Base-by-base conservation (phyloP, 2,329 filamentous ascomycete genomes). In the Pseudopithomyces maydicus region DNA sequence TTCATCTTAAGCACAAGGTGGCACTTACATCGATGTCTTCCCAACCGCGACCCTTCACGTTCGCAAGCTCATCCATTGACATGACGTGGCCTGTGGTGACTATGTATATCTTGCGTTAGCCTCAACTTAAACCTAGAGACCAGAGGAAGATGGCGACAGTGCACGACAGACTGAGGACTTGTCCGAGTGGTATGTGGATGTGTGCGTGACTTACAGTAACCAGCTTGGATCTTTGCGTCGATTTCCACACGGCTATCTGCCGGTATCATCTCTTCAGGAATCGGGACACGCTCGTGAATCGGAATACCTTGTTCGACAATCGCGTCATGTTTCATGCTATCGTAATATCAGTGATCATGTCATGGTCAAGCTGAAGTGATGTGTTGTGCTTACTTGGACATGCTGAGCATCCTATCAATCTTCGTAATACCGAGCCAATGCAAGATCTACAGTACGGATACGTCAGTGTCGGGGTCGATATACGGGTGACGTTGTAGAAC, bases 351-450 rank as follows among this genome's bases (percentile, higher is more conserved):
- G 59, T 11, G 44, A 23, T 35, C 22, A 22, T 26, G n/a, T 5
- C 7, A 38, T 22, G 38, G 22, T 38, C n/a, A n/a, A 42, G 17
- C 17, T 19, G 6, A 33, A 23, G 38, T 23, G 33, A 42, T 29
- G 8, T 19, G 35, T 38, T n/a, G 48, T 17, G 36, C 87, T 81
- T 73, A 90, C 88, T 98, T 96, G 78, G 91, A 96, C 95, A 98
- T 98, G 80, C 91, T 96, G 68, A 97, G 81, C 95, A 98, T 99
- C 58, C 93, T 85, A 76, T 99, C 95, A 72, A 99, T 98, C 83
- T 98, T 98, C 74, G 90, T 95, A 73, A 99, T 97, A 60, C 95
- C 95, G 29, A 99, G 85, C 95, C 95, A 98, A 78, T 98, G 95
- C 52, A 98, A 84, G 64, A 98, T 96, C 70, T 73, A 56, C 52